Conservation (phyloP, 495 filamentous ascomycete genomes). For the Aspergillus olivimuriae region DNA sequence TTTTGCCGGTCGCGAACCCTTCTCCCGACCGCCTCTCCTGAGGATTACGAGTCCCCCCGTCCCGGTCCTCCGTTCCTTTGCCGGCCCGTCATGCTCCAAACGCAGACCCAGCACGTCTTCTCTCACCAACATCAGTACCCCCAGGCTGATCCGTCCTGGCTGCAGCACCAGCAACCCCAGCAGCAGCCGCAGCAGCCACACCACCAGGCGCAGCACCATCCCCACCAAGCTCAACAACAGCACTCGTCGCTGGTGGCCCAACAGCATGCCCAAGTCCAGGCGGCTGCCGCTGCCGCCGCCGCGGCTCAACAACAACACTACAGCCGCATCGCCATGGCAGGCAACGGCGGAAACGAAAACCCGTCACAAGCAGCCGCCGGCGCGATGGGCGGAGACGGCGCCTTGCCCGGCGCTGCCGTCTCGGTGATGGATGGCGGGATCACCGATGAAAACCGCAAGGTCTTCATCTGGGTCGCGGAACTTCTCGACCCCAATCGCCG, state of each 20-base stretch:
- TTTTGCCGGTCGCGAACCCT: slow-evolving; percentile 15
- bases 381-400: slow-evolving; percentile 48
- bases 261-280: slow-evolving; percentile 54
- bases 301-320: slow-evolving; percentile 75
- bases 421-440: slow-evolving; percentile 51
- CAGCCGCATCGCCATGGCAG: slow-evolving; percentile 62
- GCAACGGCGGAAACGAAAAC: slow-evolving; percentile 38
- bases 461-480: slow-evolving; percentile 89
- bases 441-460: slow-evolving; percentile 86
- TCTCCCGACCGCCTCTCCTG: slow-evolving; percentile 22
- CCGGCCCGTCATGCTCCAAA: slow-evolving; percentile 43
- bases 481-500: slow-evolving; percentile 79
- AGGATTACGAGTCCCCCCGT: slow-evolving; percentile 30
- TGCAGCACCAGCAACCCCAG: slow-evolving; percentile 56
- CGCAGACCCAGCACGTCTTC: slow-evolving; percentile 56
- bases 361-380: slow-evolving; percentile 33
- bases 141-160: slow-evolving; percentile 70
- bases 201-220: slow-evolving; percentile 61
- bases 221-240: slow-evolving; percentile 41
- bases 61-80: slow-evolving; percentile 18
- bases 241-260: slow-evolving; percentile 44
- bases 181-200: slow-evolving; percentile 53
- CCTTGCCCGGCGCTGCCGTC: slow-evolving; percentile 37
- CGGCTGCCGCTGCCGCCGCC: slow-evolving; percentile 56
- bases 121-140: slow-evolving; percentile 78